Evolutionary conservation across 2,329 filamentous ascomycete species (phyloP), one percentile per base, ranked within the genome.

Genomic region (Xylaria digitata): DNA sequence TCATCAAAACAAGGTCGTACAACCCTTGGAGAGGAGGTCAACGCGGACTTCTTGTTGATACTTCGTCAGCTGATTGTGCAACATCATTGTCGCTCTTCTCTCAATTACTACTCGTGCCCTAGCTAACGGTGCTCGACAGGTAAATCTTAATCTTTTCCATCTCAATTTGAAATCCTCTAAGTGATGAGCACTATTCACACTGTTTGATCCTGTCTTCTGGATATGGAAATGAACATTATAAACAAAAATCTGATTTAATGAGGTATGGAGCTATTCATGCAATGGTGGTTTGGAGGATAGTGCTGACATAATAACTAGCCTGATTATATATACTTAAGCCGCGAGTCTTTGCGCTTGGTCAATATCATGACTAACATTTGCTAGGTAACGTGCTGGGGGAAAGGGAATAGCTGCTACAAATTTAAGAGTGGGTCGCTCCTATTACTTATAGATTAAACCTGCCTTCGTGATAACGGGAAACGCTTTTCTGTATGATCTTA

Each of bases 41-140:
- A 71, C 74, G 77, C 79, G 80, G 84, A 79, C 78, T 86, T 88
- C 84, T 87, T 87, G 87, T 84, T 89, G 87, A 89, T 78, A 87
- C 77, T 81, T 89, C 87, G 87, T 89, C 87, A 88, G 79, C 87
- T 89, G 87, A 89, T 80, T 77, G 78, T 82, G 81, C 71, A 70
- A 70, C 65, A 56, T 60, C 37, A 23, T 49, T 68, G 56, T 48
- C 50, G 49, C 34, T 48, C 42, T 34, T 60, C 45, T 46, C 26
- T 40, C 58, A 32, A n/a, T 52, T 66, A 21, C 53, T n/a, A 43
- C 43, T 70, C 74, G 59, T 75, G 75, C 73, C 74, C 70, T 68
- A 63, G 65, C 74, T 73, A 71, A 77, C 62, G 42, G 57, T 32
- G 54, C 70, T 71, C 64, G 67, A 76, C 77, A 74, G 54, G 73